Conservation (phyloP, 2,329 filamentous ascomycete genomes). For the Phialophora tarda region DNA sequence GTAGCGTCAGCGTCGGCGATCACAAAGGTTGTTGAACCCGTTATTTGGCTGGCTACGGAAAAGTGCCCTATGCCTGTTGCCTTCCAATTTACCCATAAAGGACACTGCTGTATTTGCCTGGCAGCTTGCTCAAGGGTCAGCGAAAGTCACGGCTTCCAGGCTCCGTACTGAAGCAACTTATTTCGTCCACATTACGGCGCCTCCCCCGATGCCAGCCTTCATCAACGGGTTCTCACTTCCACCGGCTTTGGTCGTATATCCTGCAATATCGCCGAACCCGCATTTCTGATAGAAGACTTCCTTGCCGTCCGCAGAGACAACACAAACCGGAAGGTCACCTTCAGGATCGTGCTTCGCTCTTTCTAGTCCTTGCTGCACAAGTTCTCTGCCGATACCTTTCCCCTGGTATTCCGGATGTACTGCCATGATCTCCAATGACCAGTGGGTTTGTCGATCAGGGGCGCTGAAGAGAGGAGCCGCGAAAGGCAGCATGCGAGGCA, state of each 20-base stretch:
- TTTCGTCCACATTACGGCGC: conserved; percentile 29
- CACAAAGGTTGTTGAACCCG: background rate
- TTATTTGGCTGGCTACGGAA: background rate
- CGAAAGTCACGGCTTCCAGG: background rate
- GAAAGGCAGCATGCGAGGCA: conserved; percentile 20
- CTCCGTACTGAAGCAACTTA: background rate
- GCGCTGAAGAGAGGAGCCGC: conserved; percentile 15
- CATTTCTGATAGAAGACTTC: conserved; percentile 30
- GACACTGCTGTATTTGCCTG: too few species aligned
- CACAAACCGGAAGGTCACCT: conserved; percentile 23
- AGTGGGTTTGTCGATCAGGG: conserved; percentile 26
- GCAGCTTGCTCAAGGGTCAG: background rate
- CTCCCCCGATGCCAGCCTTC: conserved; percentile 16
- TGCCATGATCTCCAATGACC: conserved; percentile 28
- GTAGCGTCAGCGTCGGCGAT: too few species aligned
- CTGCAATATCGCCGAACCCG: conserved; percentile 28
- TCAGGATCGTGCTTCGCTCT: conserved; percentile 22
- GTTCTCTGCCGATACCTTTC: conserved; percentile 24
- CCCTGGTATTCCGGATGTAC: conserved; percentile 29
- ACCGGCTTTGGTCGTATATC: conserved; percentile 14
- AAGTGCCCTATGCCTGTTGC: background rate
- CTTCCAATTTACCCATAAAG: too few species aligned
- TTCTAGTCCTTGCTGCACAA: conserved; percentile 21
- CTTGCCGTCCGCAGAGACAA: conserved; percentile 25
- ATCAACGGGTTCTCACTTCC: conserved; percentile 26